Base-by-base conservation (phyloP, 2,329 filamentous ascomycete genomes). In the Trichophyton schoenleinii region DNA sequence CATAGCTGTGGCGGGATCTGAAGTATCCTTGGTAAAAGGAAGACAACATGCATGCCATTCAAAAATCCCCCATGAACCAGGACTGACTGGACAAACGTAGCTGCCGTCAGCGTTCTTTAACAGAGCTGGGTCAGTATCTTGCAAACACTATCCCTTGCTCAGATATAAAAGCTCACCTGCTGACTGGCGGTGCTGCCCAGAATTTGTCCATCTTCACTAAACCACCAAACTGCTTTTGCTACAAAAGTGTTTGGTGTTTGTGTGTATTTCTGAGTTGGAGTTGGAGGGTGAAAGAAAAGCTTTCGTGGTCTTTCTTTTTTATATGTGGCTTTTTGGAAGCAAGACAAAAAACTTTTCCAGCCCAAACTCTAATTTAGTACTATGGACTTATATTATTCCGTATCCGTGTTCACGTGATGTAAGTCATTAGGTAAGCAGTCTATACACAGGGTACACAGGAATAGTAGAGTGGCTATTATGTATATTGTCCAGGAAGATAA, bases 81-180 rank as follows among this genome's bases (percentile, higher is more conserved):
- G 49, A 84, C 74, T 34, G 87, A 90, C 63, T 84, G 78, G 44
- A 80, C 71, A 65, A 89, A 80, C 59, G 86, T 81, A 58, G 81
- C 78, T 61, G 83, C 83, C 68, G 86, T 83, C 64, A 90, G 75
- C 61, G 85, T 88, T 77, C 88, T 90, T 74, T 58, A 20, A 72
- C 76, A 70, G 59, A 59, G 38, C 58, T 66, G 57, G 66, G 79
- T 77, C 70, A 80, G 80, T 72, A 79, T 75, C 8, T 11, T 18
- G 72, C 69, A 13, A 65, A 62, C 58, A 61, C 38, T 34, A 38
- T 38, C 44, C 55, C 18, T 28, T 46, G 20, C 13, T 59, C 34
- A 61, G 60, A 59, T 41, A 58, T 61, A 49, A 61, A 60, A 41
- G 62, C 77, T 69, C 80, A 87, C 85, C 85, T 83, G 62, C 83